Evolutionary conservation across 768 basidiomycete genomes (phyloP), one percentile per base, ranked within the genome.

Genomic region (Lactarius akahatsu): DNA sequence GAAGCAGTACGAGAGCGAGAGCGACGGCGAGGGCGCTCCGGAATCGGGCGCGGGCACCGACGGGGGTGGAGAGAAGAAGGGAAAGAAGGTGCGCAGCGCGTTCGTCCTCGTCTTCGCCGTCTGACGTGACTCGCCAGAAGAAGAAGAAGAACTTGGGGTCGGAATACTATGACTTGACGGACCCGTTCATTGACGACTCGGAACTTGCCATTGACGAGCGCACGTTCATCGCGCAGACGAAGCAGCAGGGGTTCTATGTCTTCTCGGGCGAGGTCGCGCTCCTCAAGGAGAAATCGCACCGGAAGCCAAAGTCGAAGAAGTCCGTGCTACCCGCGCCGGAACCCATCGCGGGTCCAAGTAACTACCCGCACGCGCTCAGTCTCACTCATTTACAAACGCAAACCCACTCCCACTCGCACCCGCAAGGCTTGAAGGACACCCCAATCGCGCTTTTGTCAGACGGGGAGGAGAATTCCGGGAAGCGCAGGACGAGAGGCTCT

Each of bases 181-280:
- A 99, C 78, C 91, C 93, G 0, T 98, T 98, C 79, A 97, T 99
- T 73, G 97, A 99, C 81, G 97, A 99, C 77, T 93, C 94, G 1
- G 96, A 98, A 74, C 80, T 96, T 63, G 88, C 86, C 30, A 79
- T 96, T 56, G 96, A 98, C 78, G 88, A 96, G 74, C 88, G 96
- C 5, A 94, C 90, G 2, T 93, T 85, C 78, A 91, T 95, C 72
- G 93, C 91, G 5, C 88, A 93, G 76, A 96, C 96, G 5, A 93
- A 91, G 76, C 93, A 96, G 72, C 87, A 90, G 65, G 94, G 93
- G 1, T 97, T 96, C 80, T 96, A 95, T 73, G 95, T 98, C 11
- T 91, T 90, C 7, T 85, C 85, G 38, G 95, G 95, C 2, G 89
- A 92, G 72, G 90, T 98, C 16, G 93, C 93, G 4, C 75, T 98